These are phyloP conservation scores for Tephrocybe rancida DNA, from an alignment of 768 basidiomycete genomes.

Conservation along the genomic window DNA sequence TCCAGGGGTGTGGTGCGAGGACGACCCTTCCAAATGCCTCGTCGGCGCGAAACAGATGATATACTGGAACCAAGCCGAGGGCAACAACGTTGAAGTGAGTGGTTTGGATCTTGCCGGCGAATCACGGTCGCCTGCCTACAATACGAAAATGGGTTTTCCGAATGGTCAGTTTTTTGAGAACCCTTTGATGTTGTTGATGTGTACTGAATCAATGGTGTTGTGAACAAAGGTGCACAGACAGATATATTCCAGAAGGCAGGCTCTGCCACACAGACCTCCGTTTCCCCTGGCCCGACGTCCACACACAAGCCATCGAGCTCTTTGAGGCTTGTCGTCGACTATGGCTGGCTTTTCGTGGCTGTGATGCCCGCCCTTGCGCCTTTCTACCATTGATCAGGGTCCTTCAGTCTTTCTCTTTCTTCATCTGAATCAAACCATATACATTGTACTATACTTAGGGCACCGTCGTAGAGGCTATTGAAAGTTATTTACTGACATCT, in stretches of 20 bases:
- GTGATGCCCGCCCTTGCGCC: background rate
- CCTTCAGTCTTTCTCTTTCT: background rate
- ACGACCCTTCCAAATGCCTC: conserved; percentile 39
- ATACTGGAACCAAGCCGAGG: conserved; percentile 50
- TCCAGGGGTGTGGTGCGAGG: conserved; percentile 55
- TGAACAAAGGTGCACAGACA: conserved; percentile 12
- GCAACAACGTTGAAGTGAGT: conserved; percentile 48
- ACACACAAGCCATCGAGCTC: conserved; percentile 2
- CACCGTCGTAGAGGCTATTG: too few relatives aligned
- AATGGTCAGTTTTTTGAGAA: conserved; percentile 37
- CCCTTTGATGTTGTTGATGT: background rate
- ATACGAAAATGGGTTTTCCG: conserved; percentile 46
- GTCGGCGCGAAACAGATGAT: conserved; percentile 57
- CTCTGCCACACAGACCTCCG: conserved; percentile 13
- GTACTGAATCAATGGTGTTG: background rate
- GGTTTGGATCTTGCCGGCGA: conserved; percentile 41
- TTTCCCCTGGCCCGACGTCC: conserved; percentile 3
- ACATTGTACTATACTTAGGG: too few relatives aligned
- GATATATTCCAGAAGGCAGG: conserved; percentile 14
- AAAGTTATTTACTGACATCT: too few relatives aligned
- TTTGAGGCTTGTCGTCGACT: background rate
- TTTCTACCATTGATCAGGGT: background rate
- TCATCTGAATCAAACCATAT: too few relatives aligned
- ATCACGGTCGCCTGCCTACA: conserved; percentile 49
- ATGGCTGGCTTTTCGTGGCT: background rate